These are phyloP conservation scores for Vigna mungo DNA, from an alignment of 306 rosid species.

Conservation along the genomic window DNA sequence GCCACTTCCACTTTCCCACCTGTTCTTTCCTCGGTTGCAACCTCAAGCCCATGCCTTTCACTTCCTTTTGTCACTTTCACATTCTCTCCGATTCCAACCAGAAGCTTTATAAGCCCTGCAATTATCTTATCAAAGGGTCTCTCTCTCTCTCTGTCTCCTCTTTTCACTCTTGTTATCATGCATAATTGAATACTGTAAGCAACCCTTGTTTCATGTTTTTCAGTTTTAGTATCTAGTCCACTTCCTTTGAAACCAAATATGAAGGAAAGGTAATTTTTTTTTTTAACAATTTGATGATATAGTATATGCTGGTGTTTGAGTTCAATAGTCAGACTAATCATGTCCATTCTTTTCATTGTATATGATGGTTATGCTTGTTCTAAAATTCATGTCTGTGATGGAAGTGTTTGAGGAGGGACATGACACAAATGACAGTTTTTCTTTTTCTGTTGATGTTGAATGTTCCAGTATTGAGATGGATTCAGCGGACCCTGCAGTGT, in stretches of 20 bases:
- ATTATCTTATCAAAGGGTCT: slow-evolving; percentile 61
- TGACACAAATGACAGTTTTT: no score
- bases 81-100: slow-evolving; percentile 74
- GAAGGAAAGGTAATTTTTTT: background rate
- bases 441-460: no score
- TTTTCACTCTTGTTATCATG: background rate
- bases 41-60: slow-evolving; percentile 68
- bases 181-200: background rate
- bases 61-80: slow-evolving; percentile 70
- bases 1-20: background rate
- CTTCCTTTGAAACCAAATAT: background rate
- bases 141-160: background rate
- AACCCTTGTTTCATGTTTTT: background rate
- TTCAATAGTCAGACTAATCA: no score
- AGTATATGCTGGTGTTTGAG: background rate
- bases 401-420: background rate
- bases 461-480: no score
- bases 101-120: slow-evolving; percentile 70
- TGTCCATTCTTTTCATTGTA: no score
- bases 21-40: slow-evolving; percentile 66
- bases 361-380: no score
- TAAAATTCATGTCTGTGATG: background rate
- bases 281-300: background rate
- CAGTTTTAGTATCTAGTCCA: no score
- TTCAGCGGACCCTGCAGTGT: background rate